Conservation (phyloP, 768 basidiomycete genomes). For the Nevesoporus exiguus region DNA sequence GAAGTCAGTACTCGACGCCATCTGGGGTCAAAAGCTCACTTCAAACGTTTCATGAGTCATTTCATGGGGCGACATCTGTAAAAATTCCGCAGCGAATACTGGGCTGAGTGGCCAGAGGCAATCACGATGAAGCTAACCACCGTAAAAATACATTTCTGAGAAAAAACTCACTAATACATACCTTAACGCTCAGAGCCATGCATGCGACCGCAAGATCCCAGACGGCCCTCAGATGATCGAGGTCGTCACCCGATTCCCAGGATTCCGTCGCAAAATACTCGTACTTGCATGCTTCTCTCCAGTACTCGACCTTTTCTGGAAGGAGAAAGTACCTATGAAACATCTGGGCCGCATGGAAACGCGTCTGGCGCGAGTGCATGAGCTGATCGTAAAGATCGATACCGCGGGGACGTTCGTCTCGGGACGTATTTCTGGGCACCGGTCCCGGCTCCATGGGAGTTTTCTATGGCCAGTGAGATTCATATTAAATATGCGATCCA, state of each 20-base stretch:
- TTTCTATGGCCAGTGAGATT: slow-evolving; percentile 4
- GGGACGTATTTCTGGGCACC: neutral
- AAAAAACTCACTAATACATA: slow-evolving; percentile 16
- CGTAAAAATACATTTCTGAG: neutral
- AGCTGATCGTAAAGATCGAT: slow-evolving; percentile 50
- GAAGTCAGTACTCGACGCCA: neutral
- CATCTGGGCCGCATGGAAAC: slow-evolving; percentile 62
- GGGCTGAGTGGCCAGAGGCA: slow-evolving; percentile 53
- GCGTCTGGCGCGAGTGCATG: slow-evolving; percentile 49
- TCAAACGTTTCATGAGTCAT: slow-evolving; percentile 51
- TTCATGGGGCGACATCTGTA: slow-evolving; percentile 45
- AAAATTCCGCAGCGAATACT: slow-evolving; percentile 49
- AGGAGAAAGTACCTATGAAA: slow-evolving; percentile 55
- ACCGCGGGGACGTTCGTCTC: neutral
- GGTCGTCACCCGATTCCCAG: neutral
- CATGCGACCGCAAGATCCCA: slow-evolving; percentile 62
- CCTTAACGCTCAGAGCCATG: slow-evolving; percentile 62
- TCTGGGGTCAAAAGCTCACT: slow-evolving; percentile 31
- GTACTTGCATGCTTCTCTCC: slow-evolving; percentile 3
- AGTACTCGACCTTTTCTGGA: slow-evolving; percentile 21
- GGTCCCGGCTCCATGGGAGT: slow-evolving; percentile 2
- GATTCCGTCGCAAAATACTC: neutral
- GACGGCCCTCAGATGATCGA: slow-evolving; percentile 30
- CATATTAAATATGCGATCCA: neutral
- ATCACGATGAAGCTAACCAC: slow-evolving; percentile 57